Percentiles rank a stretch among this genome's conserved stretches.
Evolutionary conservation across 1,284 basidiomycete species (phyloP).

Genomic region (Ganoderma boninense): DNA sequence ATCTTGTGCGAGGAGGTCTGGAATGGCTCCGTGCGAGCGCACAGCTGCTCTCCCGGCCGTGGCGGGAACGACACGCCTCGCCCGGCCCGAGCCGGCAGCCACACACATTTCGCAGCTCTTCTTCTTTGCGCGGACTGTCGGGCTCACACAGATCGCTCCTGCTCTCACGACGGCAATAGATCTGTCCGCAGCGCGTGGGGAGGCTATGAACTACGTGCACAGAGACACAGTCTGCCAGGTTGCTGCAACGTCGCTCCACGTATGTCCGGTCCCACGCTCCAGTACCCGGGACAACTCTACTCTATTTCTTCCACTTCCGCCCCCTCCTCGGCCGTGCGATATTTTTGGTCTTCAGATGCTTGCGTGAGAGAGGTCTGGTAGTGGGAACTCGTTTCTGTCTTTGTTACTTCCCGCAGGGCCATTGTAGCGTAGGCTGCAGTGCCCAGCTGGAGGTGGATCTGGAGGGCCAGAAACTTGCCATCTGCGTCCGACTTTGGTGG

Average conservation of each 20-base stretch:
- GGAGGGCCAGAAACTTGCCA: conserved; percentile 87
- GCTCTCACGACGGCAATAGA: conserved; percentile 26
- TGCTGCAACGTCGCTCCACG: conserved; percentile 30
- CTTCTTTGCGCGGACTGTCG: conserved; percentile 7
- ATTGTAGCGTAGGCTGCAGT: conserved; percentile 95
- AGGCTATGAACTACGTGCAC: conserved; percentile 22
- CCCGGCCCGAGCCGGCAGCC: conserved; percentile 24
- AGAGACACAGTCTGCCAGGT: conserved; percentile 26
- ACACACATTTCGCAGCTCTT: conserved; percentile 20
- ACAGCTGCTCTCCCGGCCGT: conserved; percentile 14
- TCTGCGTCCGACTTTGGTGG: conserved; percentile 69
- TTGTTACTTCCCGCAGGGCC: conserved; percentile 93
- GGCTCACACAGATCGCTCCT: conserved; percentile 20
- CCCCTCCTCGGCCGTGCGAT: conserved; percentile 55
- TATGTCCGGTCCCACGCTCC: conserved; percentile 24
- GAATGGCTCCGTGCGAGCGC: conserved; percentile 21
- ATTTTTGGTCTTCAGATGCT: conserved; percentile 86
- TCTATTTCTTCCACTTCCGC: conserved; percentile 36
- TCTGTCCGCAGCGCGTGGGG: conserved; percentile 18
- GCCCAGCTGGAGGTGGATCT: conserved; percentile 82
- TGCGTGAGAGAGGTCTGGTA: conserved; percentile 84
- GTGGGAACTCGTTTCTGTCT: conserved; percentile 91
- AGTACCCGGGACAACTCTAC: conserved; percentile 1
- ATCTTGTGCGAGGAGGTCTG: conserved; percentile 18
- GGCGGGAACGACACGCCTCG: conserved; percentile 22